These are phyloP conservation scores for Spathaspora hagerdaliae DNA, from an alignment of 805 yeast genomes.

Conservation along the genomic window DNA sequence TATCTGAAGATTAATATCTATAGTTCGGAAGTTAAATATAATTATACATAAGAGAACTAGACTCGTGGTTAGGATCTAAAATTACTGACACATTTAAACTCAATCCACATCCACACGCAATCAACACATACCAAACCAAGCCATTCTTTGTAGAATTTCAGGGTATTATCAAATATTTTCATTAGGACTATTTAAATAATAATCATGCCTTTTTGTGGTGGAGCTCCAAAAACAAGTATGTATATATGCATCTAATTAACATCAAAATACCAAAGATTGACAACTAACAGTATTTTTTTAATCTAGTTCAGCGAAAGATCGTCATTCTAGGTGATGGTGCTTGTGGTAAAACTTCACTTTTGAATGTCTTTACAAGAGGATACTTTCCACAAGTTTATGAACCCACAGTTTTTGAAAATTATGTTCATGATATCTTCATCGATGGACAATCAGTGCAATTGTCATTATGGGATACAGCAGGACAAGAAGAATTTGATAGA, in stretches of 20 bases:
- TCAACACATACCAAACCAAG: no score
- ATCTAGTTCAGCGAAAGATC: slow-evolving; percentile 75
- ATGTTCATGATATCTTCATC: slow-evolving; percentile 93
- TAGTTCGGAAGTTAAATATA: no score
- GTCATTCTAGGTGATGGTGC: slow-evolving; percentile 98
- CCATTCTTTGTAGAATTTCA: no score
- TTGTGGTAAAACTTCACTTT: slow-evolving; percentile 92
- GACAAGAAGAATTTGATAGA: slow-evolving; percentile 97
- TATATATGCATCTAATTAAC: slow-evolving; percentile 6
- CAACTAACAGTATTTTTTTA: slow-evolving; percentile 2
- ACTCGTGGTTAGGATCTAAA: no score
- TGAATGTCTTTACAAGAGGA: slow-evolving; percentile 94
- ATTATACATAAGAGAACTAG: no score
- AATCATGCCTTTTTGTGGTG: slow-evolving; percentile 41
- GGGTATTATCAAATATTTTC: no score
- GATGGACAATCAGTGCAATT: slow-evolving; percentile 91
- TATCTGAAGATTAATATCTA: no score
- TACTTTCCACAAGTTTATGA: slow-evolving; percentile 98
- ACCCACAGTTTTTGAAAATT: slow-evolving; percentile 96
- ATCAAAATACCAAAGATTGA: no score
- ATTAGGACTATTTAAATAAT: neutral
- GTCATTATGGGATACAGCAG: slow-evolving; percentile 98
- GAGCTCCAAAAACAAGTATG: slow-evolving; percentile 40
- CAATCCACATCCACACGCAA: no score
- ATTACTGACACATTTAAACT: no score